Evolutionary conservation across 1,139 yeast species (phyloP).

Genomic region (Zygotorulaspora mrakii): DNA sequence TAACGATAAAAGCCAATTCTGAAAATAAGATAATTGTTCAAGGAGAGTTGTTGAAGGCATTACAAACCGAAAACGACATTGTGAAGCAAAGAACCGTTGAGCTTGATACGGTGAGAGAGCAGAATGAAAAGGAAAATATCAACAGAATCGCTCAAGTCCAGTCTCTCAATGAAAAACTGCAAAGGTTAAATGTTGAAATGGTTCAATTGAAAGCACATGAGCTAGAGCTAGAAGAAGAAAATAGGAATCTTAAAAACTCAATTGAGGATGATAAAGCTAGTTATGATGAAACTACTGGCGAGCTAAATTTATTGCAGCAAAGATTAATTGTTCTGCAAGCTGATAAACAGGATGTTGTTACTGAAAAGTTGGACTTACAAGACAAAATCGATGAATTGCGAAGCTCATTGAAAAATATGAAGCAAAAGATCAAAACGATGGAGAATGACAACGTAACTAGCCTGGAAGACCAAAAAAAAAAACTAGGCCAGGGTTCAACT

Average conservation of each 20-base stretch:
- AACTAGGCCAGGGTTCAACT: no score
- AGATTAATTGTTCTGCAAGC: slow-evolving; percentile 21
- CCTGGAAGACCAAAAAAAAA: slow-evolving; percentile 1
- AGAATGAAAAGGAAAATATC: slow-evolving; percentile 18
- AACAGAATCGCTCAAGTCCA: slow-evolving; percentile 23
- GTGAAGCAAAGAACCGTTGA: slow-evolving; percentile 23
- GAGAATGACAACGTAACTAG: slow-evolving; percentile 7
- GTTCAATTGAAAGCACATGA: slow-evolving; percentile 35
- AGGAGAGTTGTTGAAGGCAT: slow-evolving; percentile 22
- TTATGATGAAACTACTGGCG: slow-evolving; percentile 22
- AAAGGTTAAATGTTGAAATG: slow-evolving; percentile 32
- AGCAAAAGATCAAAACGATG: slow-evolving; percentile 16
- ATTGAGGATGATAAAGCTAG: slow-evolving; percentile 21
- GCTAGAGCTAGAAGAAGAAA: slow-evolving; percentile 34
- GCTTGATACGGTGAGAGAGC: slow-evolving; percentile 22
- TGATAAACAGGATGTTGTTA: slow-evolving; percentile 25
- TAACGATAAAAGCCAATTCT: slow-evolving; percentile 23
- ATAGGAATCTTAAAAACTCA: slow-evolving; percentile 22
- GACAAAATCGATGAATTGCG: slow-evolving; percentile 27
- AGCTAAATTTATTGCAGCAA: slow-evolving; percentile 24
- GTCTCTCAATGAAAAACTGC: slow-evolving; percentile 30
- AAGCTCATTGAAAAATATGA: slow-evolving; percentile 16
- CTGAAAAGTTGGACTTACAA: slow-evolving; percentile 30
- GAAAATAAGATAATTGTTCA: slow-evolving; percentile 34
- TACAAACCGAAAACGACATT: slow-evolving; percentile 27